phyloP scores from a whole-genome alignment of 2,329 filamentous ascomycete species.

The Drechslerella stenobrocha region DNA sequence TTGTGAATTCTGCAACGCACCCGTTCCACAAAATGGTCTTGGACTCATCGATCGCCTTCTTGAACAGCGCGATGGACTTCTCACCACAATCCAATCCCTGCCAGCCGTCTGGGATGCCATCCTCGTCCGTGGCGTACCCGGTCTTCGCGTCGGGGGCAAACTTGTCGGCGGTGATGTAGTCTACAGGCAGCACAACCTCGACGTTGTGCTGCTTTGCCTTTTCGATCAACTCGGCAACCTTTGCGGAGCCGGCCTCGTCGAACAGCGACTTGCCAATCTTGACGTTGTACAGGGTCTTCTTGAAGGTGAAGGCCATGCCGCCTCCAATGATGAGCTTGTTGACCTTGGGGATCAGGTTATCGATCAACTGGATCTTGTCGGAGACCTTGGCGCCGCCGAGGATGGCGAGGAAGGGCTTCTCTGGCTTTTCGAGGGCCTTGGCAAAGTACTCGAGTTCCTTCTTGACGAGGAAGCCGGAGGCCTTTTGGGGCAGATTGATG shows the following conservation, averaged over 20 bases:
- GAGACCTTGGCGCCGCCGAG: conserved; percentile 97
- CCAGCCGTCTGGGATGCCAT: conserved; percentile 94
- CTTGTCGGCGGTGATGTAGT: conserved; percentile 96
- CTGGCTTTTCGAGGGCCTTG: conserved; percentile 86
- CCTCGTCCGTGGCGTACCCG: conserved; percentile 78
- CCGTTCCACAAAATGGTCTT: conserved; percentile 99
- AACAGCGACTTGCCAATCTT: conserved; percentile 89
- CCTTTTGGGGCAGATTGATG: conserved; percentile 91
- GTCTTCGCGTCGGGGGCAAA: conserved; percentile 82
- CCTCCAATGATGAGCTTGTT: conserved; percentile 95
- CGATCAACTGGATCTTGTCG: conserved; percentile 99
- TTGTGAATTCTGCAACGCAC: conserved; percentile 29
- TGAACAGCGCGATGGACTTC: conserved; percentile 84
- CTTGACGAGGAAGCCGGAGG: conserved; percentile 98
- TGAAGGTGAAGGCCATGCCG: conserved; percentile 99
- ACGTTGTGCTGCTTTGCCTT: conserved; percentile 97
- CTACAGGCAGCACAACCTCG: conserved; percentile 88
- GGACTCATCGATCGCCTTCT: conserved; percentile 80
- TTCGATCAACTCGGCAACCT: conserved; percentile 79
- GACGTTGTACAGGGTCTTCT: conserved; percentile 93
- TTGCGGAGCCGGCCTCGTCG: conserved; percentile 91
- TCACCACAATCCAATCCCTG: conserved; percentile 95
- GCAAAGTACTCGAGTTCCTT: conserved; percentile 99
- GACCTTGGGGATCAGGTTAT: conserved; percentile 98
- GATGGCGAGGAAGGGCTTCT: conserved; percentile 97